Evolutionary conservation across 768 basidiomycete genomes (phyloP).

Genomic region (Podaxis pistillaris): DNA sequence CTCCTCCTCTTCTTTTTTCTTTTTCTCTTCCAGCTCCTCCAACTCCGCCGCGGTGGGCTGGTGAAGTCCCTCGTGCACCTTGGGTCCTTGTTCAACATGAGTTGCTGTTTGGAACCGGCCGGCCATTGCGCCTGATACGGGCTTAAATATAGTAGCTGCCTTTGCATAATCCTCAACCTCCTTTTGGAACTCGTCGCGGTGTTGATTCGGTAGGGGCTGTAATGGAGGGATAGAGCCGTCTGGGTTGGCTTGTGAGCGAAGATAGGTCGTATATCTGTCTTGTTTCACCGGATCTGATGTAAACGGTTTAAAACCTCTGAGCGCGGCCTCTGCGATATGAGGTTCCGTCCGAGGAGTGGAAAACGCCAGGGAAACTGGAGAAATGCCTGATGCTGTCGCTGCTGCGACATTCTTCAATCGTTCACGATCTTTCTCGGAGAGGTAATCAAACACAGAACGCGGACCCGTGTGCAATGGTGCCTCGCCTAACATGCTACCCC

Average conservation of each 20-base stretch:
- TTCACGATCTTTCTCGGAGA: conserved; percentile 90
- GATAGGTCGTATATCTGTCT: conserved; percentile 79
- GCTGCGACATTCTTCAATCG: conserved; percentile 66
- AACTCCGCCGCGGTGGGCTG: conserved; percentile 50
- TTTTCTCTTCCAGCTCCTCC: conserved; percentile 39
- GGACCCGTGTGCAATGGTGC: conserved; percentile 64
- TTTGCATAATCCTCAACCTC: conserved; percentile 88
- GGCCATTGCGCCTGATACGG: conserved; percentile 90
- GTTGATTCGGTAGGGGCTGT: conserved; percentile 54
- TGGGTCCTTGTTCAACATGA: conserved; percentile 63
- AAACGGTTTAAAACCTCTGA: conserved; percentile 91
- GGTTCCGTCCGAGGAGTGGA: conserved; percentile 60
- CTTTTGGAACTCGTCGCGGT: conserved; percentile 66
- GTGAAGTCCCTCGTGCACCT: conserved; percentile 66
- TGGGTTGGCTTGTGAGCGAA: conserved; percentile 65
- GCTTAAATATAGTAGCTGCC: conserved; percentile 87
- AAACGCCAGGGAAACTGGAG: conserved; percentile 17
- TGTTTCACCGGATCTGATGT: conserved; percentile 75
- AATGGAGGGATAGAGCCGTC: conserved; percentile 47
- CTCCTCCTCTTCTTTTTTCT: conserved; percentile 44
- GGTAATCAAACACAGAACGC: conserved; percentile 89
- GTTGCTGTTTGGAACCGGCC: conserved; percentile 87
- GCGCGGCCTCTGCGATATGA: conserved; percentile 80
- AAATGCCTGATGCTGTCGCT: conserved; percentile 18
- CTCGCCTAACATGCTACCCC: conserved; percentile 84